These are phyloP conservation scores for Silene vulgaris DNA, from an alignment of 179 eudicot genomes.

Conservation along the genomic window DNA sequence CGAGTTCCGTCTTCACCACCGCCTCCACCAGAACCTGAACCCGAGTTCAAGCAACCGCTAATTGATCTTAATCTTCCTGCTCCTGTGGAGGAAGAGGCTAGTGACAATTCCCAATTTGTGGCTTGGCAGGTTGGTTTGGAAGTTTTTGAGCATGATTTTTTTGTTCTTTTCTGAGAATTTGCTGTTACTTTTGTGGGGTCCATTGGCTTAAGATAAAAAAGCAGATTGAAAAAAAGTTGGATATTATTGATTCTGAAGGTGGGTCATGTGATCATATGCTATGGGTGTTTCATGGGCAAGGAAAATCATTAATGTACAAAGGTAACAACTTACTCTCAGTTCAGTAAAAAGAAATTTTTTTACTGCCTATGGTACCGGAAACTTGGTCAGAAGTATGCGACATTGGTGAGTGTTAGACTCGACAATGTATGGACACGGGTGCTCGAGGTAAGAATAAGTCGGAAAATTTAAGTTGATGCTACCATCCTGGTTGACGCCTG, in stretches of 20 bases:
- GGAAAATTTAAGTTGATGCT: background rate
- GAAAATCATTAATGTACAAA: slow-evolving; percentile 26
- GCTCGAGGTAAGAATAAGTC: background rate
- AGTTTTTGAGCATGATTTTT: slow-evolving; percentile 33
- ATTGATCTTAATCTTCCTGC: slow-evolving; percentile 85
- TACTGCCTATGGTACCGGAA: too few species aligned
- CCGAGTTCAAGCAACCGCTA: slow-evolving; percentile 23
- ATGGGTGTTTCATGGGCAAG: slow-evolving; percentile 28
- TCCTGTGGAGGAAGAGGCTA: slow-evolving; percentile 57
- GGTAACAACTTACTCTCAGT: background rate
- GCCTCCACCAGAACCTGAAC: slow-evolving; percentile 27
- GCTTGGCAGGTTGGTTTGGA: slow-evolving; percentile 47
- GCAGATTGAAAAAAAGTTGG: slow-evolving; percentile 5
- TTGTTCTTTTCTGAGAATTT: slow-evolving; percentile 10
- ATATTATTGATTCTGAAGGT: slow-evolving; percentile 23
- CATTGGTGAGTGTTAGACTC: background rate
- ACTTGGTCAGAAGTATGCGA: too few species aligned
- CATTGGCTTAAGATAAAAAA: background rate
- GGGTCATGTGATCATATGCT: slow-evolving; percentile 18
- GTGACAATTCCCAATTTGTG: slow-evolving; percentile 37
- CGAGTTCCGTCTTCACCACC: background rate
- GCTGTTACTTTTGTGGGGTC: slow-evolving; percentile 18
- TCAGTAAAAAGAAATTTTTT: too few species aligned
- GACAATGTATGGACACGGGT: background rate
- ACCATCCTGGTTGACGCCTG: too few species aligned